Conservation (phyloP, 129 eudicot species). For the Deinandra increscens region DNA sequence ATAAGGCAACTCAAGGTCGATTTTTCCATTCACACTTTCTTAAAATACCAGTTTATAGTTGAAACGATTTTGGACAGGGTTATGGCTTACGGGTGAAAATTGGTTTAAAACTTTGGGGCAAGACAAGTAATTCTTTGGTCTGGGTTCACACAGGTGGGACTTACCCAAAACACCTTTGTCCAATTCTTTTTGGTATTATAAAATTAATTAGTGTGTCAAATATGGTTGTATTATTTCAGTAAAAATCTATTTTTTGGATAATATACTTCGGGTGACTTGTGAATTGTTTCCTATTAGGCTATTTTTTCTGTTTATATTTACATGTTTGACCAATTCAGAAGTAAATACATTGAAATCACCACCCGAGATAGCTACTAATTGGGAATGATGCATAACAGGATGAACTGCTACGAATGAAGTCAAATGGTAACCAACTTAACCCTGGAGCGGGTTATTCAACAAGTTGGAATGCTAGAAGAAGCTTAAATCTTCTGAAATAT, state of each 20-base stretch:
- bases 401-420: conserved; percentile 72
- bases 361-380: conserved; percentile 13
- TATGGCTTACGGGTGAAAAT: not conserved
- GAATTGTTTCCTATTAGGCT: not conserved
- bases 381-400: conserved; percentile 43
- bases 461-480: conserved; percentile 90
- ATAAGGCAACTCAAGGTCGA: conserved; percentile 67
- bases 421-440: conserved; percentile 44
- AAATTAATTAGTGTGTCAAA: not conserved
- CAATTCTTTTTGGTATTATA: not conserved
- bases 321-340: not conserved
- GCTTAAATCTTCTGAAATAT: conserved; percentile 74
- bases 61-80: not conserved
- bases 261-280: not conserved
- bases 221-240: too few relatives aligned
- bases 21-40: not conserved
- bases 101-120: not conserved
- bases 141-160: not conserved
- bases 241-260: not conserved
- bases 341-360: not conserved
- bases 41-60: not conserved
- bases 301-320: too few relatives aligned
- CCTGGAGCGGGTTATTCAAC: conserved; percentile 56
- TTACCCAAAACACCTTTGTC: not conserved
- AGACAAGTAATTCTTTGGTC: not conserved